Conservation (phyloP, 345 rosid genomes). For the Leavenworthia alabamica region DNA sequence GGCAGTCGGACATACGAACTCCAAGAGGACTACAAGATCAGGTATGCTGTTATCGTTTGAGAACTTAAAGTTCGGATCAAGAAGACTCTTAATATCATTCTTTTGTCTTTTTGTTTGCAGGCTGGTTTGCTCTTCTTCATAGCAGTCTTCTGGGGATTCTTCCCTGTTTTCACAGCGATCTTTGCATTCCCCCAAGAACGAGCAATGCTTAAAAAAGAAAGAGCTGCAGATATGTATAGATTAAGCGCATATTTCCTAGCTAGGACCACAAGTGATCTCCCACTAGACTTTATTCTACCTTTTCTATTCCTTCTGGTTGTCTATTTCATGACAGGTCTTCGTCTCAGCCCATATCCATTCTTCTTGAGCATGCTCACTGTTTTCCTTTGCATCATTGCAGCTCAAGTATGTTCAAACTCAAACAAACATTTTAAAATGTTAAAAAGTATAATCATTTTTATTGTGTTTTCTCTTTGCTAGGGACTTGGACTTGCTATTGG, state of each 20-base stretch:
- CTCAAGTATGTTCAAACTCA: constrained; percentile 54
- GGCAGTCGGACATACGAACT: constrained; percentile 66
- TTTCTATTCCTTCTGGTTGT: constrained; percentile 77
- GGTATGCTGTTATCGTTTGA: constrained; percentile 34
- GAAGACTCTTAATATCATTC: neutral
- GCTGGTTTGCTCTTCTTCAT: constrained; percentile 92
- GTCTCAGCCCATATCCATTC: constrained; percentile 54
- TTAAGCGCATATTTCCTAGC: constrained; percentile 91
- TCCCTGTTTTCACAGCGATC: constrained; percentile 94
- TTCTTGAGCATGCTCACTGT: constrained; percentile 72
- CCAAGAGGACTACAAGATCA: constrained; percentile 74
- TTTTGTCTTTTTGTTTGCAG: constrained; percentile 33
- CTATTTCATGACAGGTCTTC: constrained; percentile 92
- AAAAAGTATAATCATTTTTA: neutral
- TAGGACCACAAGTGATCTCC: constrained; percentile 93
- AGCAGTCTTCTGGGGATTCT: constrained; percentile 97
- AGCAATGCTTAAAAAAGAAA: constrained; percentile 84
- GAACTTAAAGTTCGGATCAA: neutral
- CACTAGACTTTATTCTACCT: constrained; percentile 81
- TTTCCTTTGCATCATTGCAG: constrained; percentile 81
- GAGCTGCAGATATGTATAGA: constrained; percentile 94
- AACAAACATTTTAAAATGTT: neutral
- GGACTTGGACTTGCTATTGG: constrained; percentile 98
- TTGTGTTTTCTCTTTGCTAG: constrained; percentile 32
- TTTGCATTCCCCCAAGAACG: constrained; percentile 97